Percentiles rank a stretch among this genome's conserved stretches.
Conservation (phyloP, 306 rosid species). For the Cicer judaicum region DNA sequence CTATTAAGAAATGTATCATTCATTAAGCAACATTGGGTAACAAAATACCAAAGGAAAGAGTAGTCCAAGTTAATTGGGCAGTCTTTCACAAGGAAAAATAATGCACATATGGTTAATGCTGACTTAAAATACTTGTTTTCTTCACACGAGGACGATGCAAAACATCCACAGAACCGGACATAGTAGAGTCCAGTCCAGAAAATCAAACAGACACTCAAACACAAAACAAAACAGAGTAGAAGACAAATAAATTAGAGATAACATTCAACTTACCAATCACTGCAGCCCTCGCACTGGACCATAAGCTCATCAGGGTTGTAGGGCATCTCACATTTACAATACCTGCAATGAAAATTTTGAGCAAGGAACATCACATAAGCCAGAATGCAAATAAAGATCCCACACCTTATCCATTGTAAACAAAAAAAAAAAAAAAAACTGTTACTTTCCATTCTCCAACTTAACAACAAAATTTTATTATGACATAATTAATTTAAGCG, state of each 20-base stretch:
- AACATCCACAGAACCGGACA: conserved; percentile 30
- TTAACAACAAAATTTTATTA: conserved; percentile 1
- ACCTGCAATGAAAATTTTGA: conserved; percentile 63
- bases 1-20: conserved; percentile 17
- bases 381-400: conserved; percentile 34
- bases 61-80: conserved; percentile 22
- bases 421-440: neutral
- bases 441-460: conserved; percentile 31
- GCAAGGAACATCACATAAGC: conserved; percentile 39
- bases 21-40: conserved; percentile 2
- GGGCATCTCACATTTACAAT: conserved; percentile 99
- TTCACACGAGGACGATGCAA: conserved; percentile 36
- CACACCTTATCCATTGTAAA: conserved; percentile 34
- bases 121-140: conserved; percentile 42
- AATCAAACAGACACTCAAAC: conserved; percentile 28
- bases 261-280: conserved; percentile 77
- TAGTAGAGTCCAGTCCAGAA: conserved; percentile 29
- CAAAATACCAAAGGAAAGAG: conserved; percentile 24
- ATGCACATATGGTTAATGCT: conserved; percentile 22
- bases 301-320: conserved; percentile 96
- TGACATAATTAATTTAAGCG: neutral
- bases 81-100: conserved; percentile 36
- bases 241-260: conserved; percentile 13
- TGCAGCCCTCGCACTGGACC: conserved; percentile 97
- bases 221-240: conserved; percentile 24